phyloP scores from a whole-genome alignment of 164 flowering plant genomes.

The Vitis vinifera region DNA sequence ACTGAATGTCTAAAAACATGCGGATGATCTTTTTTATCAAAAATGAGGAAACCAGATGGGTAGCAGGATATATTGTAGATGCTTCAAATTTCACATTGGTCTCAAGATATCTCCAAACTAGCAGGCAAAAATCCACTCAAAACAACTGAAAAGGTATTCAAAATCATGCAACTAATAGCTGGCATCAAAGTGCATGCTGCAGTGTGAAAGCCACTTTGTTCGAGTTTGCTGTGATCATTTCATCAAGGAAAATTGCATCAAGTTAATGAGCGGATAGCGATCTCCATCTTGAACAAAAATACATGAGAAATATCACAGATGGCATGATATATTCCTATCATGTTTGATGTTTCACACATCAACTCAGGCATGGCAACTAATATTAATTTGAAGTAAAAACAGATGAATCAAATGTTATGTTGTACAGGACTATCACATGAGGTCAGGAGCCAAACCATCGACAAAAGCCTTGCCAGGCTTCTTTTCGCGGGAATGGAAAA shows the following conservation, averaged over 20 bases:
- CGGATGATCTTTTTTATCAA: no score
- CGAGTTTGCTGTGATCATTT: no score
- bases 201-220: not conserved
- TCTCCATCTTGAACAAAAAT: not conserved
- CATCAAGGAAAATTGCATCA: not conserved
- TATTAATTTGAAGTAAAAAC: not conserved
- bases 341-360: not conserved
- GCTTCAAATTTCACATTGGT: no score
- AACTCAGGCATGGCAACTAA: not conserved
- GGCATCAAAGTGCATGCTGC: not conserved
- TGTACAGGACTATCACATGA: constrained; percentile 14
- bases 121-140: no score
- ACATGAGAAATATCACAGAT: not conserved
- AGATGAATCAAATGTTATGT: constrained; percentile 5
- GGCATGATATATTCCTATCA: not conserved
- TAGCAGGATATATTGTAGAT: no score
- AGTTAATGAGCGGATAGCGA: not conserved
- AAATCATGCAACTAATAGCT: no score
- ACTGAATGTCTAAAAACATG: no score
- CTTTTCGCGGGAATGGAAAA: constrained; percentile 90
- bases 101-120: no score
- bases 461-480: constrained; percentile 94
- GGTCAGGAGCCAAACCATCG: constrained; percentile 83
- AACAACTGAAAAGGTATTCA: no score
- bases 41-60: no score